Base-by-base conservation (phyloP, 2,329 filamentous ascomycete genomes). In the Colletotrichum sidae region DNA sequence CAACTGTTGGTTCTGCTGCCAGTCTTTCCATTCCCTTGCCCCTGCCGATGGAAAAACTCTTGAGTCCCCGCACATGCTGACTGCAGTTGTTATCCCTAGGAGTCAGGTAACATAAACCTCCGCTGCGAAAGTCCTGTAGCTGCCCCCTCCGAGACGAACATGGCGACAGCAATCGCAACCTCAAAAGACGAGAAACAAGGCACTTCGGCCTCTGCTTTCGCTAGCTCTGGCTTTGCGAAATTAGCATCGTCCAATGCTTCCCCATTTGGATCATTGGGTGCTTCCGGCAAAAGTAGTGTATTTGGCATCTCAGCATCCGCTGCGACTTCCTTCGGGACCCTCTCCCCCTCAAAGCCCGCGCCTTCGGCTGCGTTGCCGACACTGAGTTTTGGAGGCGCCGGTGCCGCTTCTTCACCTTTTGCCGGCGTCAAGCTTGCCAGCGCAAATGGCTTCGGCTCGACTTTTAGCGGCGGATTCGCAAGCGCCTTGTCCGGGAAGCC, bases 171-270 rank as follows among this genome's bases (percentile, higher is more conserved):
- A 53, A 46, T 53, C 15, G 42, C 34, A n/a, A 42, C 39, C 54
- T 33, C 17, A 50, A 57, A 67, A 52, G 52, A 60, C 61, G 37
- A 72, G 49, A 68, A 66, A 37, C 65, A 69, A 41, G 73, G 75
- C 55, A 85, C 87, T 15, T 88, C 90, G 7, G 67, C 82, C 11
- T 86, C 86, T 9, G 87, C 89, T 6, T 94, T 94, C 75, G 87
- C 88, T 25, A 83, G 83, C 52, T 94, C 91, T 3, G 87, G 85
- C 15, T 89, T 94, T 72, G 86, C 89, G 56, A 88, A 89, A 56
- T 86, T 93, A 60, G 84, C 90, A 8, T 80, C 85, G 33, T 84
- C 86, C 6, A 80, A 81, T 42, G 79, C 85, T 34, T 93, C 90
- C 4, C 88, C 88, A 0, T 92, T 92, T 72, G 87, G 88, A 44